phyloP scores from a whole-genome alignment of 2,329 filamentous ascomycete species.

The Penicillium sp. region DNA sequence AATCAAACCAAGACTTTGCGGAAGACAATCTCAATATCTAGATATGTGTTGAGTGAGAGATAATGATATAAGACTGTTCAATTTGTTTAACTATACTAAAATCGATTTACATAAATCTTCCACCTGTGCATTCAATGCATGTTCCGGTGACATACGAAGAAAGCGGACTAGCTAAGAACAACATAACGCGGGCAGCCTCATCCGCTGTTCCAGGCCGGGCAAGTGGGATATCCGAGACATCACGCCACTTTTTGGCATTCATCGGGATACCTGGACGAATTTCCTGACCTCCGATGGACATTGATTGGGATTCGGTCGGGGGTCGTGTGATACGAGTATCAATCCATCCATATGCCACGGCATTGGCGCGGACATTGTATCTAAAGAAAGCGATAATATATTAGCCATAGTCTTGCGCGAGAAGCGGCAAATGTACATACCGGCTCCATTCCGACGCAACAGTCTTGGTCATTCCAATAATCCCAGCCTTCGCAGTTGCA shows the following conservation, averaged over 20 bases:
- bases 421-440: conserved; percentile 4
- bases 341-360: conserved; percentile 77
- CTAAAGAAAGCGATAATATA: background rate
- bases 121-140: conserved; percentile 20
- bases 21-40: no score
- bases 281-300: conserved; percentile 68
- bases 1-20: no score
- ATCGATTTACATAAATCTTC: conserved; percentile 14
- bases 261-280: conserved; percentile 14
- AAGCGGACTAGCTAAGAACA: conserved; percentile 23
- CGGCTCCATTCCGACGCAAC: conserved; percentile 60
- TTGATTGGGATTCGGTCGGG: conserved; percentile 68
- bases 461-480: conserved; percentile 58
- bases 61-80: no score
- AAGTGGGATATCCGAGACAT: conserved; percentile 60
- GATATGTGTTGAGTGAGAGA: no score
- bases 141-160: conserved; percentile 23
- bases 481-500: conserved; percentile 57
- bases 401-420: background rate
- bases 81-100: background rate
- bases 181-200: conserved; percentile 22
- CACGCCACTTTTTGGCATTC: conserved; percentile 18
- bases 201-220: conserved; percentile 69
- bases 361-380: conserved; percentile 68
- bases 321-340: conserved; percentile 71